Evolutionary conservation across 768 basidiomycete genomes (phyloP), one percentile per base, ranked within the genome.

Genomic region (Favolaschia claudopus): DNA sequence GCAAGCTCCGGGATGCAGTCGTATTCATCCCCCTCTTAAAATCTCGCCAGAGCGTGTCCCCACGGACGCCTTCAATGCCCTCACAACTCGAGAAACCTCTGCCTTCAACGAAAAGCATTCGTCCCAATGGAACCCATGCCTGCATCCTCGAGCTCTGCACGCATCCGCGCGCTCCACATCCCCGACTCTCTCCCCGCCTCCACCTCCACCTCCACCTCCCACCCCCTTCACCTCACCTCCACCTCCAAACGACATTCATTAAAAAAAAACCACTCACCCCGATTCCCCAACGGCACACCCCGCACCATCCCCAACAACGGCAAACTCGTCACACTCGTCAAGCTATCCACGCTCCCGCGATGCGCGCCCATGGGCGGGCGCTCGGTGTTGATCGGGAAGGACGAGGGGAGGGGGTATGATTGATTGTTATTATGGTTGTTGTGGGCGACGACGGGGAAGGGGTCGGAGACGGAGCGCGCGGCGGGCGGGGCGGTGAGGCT

Each of bases 291-390:
- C 24, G 82, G 82, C 15, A 84, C 82, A 53, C 76, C 75, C 33
- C 80, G 73, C 33, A 84, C 73, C 71, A 79, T 75, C 57, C 76
- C 77, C 54, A 84, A 71, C 53, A 79, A 72, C 22, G 82, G 82
- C n/a, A 84, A 70, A 14, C 81, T 82, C 64, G 79, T 78, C 31
- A 84, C 82, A 52, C 82, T 83, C 42, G 76, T 75, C 19, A 51
- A 28, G 33, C 64, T 65, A 33, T 66, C 64, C 4, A 62, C 36
- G 47, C 51, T 58, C 55, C 56, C 60, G 36, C 60, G 60, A 33
- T 59, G 60, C 20, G 33, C n/a, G 17, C 53, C 57, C 2, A 62
- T 24, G 29, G 27, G 32, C 14, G 60, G 64, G 12, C 60, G 56
- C 14, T 42, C 49, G 3, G 24, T 8, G 45, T 56, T 56, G 33